Evolutionary conservation across 176 grass and related monocot genomes (phyloP).

Genomic region (Ensete ventricosum): DNA sequence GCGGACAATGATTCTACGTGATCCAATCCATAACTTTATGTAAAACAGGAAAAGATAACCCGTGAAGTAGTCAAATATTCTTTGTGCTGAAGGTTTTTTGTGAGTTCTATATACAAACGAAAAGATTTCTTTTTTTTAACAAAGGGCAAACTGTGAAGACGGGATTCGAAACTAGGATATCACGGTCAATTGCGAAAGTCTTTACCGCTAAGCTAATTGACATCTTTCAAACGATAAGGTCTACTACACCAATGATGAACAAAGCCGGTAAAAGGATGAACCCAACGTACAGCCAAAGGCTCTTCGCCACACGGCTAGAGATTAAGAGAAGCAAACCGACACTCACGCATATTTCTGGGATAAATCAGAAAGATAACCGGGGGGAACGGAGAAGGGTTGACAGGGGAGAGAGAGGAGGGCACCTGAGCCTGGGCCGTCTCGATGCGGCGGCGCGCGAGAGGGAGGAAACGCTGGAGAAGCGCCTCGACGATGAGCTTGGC

Average conservation of each 20-base stretch:
- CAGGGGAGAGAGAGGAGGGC: background rate
- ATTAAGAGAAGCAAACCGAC: background rate
- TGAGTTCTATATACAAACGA: too few species aligned
- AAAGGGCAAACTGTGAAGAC: too few species aligned
- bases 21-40: background rate
- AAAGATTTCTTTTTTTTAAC: too few species aligned
- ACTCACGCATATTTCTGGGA: background rate
- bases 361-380: background rate
- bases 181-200: too few species aligned
- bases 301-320: background rate
- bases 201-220: background rate
- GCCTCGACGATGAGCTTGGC: conserved; percentile 99
- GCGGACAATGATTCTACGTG: too few species aligned
- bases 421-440: conserved; percentile 99
- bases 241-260: background rate
- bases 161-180: too few species aligned
- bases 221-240: background rate
- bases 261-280: background rate
- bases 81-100: background rate
- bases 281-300: too few species aligned
- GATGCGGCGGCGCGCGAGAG: conserved; percentile 91
- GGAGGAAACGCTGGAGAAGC: conserved; percentile 87
- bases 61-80: background rate
- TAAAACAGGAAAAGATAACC: background rate
- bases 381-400: background rate